A percentile compares a stretch with the other conserved stretches of the same genome.
These are phyloP conservation scores for Erodium trifolium DNA, from an alignment of 441 rosid species.

Conservation along the genomic window DNA sequence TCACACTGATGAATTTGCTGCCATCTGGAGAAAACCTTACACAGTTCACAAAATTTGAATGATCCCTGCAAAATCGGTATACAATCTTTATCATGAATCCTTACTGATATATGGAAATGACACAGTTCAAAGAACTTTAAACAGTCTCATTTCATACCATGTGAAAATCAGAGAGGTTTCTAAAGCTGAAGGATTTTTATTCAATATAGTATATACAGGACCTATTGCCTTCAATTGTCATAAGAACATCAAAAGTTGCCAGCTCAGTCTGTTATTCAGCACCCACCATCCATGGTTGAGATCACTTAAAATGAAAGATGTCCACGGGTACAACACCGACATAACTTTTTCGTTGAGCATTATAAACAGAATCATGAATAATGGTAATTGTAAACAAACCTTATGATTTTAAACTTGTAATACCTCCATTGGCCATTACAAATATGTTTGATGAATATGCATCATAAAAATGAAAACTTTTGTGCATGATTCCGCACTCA, in stretches of 20 bases:
- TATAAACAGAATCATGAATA: background rate
- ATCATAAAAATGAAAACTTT: background rate
- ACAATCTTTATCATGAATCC: background rate
- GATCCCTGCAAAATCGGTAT: conserved; percentile 46
- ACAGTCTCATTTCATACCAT: conserved; percentile 6
- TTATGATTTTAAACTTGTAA: background rate
- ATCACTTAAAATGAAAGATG: background rate
- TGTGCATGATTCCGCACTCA: background rate
- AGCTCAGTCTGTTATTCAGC: background rate
- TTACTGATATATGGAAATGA: background rate
- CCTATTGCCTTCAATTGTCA: background rate
- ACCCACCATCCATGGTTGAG: background rate
- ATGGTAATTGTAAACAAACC: background rate
- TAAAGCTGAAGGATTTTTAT: conserved; percentile 1
- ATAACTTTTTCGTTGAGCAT: background rate
- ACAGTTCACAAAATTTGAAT: conserved; percentile 91
- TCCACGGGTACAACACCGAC: background rate
- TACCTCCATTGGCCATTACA: background rate
- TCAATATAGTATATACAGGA: background rate
- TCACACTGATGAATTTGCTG: conserved; percentile 73
- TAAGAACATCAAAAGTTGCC: background rate
- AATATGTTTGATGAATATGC: background rate
- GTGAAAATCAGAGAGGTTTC: background rate
- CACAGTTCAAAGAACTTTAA: background rate
- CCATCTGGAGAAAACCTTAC: conserved; percentile 91